Percentiles rank a stretch among this genome's conserved stretches.
These are phyloP conservation scores for Kockiozyma suomiensis DNA, from an alignment of 805 yeast genomes.

Conservation along the genomic window DNA sequence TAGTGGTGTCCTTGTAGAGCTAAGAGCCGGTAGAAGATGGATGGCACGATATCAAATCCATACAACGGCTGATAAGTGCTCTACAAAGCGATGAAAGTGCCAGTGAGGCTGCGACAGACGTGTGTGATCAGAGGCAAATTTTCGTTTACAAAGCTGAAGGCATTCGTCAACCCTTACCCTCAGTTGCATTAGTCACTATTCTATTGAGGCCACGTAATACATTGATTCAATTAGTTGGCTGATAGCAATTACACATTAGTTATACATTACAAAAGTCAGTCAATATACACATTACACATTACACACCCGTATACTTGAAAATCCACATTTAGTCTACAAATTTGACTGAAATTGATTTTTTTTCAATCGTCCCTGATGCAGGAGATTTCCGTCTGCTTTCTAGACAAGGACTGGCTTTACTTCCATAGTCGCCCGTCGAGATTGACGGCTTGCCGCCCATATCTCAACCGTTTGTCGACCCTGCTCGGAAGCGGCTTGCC, in stretches of 20 bases:
- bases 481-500: conserved; percentile 22
- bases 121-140: conserved; percentile 11
- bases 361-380: not conserved
- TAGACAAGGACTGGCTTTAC: not conserved
- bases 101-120: conserved; percentile 4
- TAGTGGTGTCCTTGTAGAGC: conserved; percentile 8
- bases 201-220: not conserved
- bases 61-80: not conserved
- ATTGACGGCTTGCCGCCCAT: conserved; percentile 23
- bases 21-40: conserved; percentile 8
- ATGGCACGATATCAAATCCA: conserved; percentile 4
- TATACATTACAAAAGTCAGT: not conserved
- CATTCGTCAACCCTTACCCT: not conserved
- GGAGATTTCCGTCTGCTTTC: too few species aligned
- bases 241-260: not conserved
- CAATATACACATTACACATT: not conserved
- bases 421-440: not conserved
- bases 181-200: not conserved
- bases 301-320: not conserved
- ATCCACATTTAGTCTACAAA: not conserved
- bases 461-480: conserved; percentile 21
- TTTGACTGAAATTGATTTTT: not conserved
- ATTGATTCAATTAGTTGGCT: not conserved
- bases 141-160: not conserved
- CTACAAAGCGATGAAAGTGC: not conserved